Percentiles rank a stretch among this genome's conserved stretches.
phyloP scores from a whole-genome alignment of 2,329 filamentous ascomycete species.

The Colletotrichum lentis region DNA sequence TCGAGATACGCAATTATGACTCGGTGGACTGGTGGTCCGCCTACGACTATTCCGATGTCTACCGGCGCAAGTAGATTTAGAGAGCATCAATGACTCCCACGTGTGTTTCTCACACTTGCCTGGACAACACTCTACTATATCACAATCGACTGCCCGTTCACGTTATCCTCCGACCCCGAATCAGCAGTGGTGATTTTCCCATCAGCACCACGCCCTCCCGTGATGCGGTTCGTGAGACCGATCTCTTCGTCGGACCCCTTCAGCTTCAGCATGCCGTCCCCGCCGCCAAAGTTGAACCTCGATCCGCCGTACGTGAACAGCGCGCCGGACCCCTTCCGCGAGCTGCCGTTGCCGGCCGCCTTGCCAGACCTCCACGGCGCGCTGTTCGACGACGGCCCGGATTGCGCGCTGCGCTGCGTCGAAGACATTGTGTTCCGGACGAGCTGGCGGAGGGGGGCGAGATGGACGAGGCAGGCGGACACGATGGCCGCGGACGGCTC shows the following conservation, averaged over 20 bases:
- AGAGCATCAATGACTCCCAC: no score
- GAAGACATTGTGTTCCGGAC: constrained; percentile 15
- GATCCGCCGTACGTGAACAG: constrained; percentile 29
- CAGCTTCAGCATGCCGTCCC: constrained; percentile 11
- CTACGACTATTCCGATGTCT: no score
- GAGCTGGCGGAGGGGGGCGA: constrained; percentile 43
- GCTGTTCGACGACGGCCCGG: not conserved
- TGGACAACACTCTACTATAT: constrained; percentile 4
- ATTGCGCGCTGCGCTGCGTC: not conserved
- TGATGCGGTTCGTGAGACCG: constrained; percentile 15
- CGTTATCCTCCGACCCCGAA: constrained; percentile 39
- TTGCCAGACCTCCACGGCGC: constrained; percentile 12
- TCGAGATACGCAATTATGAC: no score
- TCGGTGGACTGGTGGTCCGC: no score
- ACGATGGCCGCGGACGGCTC: constrained; percentile 52
- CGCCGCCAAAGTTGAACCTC: constrained; percentile 14
- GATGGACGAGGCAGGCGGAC: constrained; percentile 51
- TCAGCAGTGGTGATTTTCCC: not conserved
- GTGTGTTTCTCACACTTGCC: not conserved
- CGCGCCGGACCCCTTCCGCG: constrained; percentile 22
- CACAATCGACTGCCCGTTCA: not conserved
- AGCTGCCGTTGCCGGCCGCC: not conserved
- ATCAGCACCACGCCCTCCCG: not conserved
- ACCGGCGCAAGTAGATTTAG: no score
- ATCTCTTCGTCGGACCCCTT: constrained; percentile 26